Evolutionary conservation across 75 land plant species (phyloP), one percentile per base, ranked within the genome.

Genomic region (Picea glauca): DNA sequence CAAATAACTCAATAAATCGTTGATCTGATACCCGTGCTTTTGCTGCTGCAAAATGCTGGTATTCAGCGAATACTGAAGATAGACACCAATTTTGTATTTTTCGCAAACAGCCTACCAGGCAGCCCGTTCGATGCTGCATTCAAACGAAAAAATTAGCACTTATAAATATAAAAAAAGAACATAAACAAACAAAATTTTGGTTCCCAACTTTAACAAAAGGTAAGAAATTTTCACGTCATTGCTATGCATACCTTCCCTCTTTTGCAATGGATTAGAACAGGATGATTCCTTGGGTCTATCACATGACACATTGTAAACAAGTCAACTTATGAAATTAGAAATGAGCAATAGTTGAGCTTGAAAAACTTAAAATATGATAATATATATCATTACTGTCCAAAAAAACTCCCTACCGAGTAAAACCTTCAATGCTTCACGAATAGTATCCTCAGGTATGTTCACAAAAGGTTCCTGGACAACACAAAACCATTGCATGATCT

Each of bases 121-220:
- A 95, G 12, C 98, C 98, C 56, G 96, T 94, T 23, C 96, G 92
- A 81, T 95, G 98, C 98, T 94, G 90, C 63, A 83, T 76, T 72
- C 40, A 82, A 21, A 32, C 11, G 23, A 40, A 18, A 46, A 26
- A 18, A 58, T 32, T 33, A 13, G 40, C 59, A 80, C 74, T 21
- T 30, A 20, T 66, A 50, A 23, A 75, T 2, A 5, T 5, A 30
- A 13, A 43, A 4, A 20, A 61, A 13, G 18, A n/a, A 15, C 13
- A 58, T 0, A 23, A 26, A 76, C 4, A 58, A 7, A 30, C 14
- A 35, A 23, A n/a, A 2, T 26, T 58, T 56, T 7, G 59, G 65
- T 50, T 9, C 11, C 56, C 11, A 50, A 58, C 33, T n/a, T 38
- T n/a, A 35, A 33, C 3, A 58, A 59, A 77, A 15, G 3, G 15